Evolutionary conservation across 139 green algal species (phyloP).

Genomic region (Haematococcus lacustris): DNA sequence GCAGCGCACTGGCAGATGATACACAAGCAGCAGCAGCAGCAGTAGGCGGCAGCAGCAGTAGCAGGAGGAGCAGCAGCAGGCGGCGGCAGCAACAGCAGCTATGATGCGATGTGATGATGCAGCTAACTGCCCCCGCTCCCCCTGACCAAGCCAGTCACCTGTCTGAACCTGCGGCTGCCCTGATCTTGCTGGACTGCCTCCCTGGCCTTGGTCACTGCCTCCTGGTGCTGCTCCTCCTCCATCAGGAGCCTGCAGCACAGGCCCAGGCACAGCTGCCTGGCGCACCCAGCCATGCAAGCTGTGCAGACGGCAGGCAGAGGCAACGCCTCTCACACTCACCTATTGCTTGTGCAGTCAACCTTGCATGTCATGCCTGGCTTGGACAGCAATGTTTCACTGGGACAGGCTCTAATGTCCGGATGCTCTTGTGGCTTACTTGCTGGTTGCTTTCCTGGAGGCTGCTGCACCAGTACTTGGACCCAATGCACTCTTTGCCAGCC

Average conservation of each 20-base stretch:
- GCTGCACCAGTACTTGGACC: background rate
- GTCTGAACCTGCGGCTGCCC: slow-evolving; percentile 17
- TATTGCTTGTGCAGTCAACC: background rate
- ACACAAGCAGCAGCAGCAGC: too few species aligned
- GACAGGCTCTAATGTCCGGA: background rate
- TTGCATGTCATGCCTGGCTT: background rate
- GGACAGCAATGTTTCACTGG: background rate
- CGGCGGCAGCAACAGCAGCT: background rate
- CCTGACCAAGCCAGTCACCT: slow-evolving; percentile 14
- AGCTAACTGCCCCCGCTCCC: background rate
- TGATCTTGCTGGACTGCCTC: slow-evolving; percentile 27
- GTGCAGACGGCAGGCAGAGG: background rate
- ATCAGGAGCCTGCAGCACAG: slow-evolving; percentile 23
- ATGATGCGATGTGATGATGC: background rate
- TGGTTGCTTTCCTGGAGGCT: background rate
- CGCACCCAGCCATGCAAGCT: background rate
- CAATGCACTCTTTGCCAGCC: background rate
- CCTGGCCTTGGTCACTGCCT: slow-evolving; percentile 36
- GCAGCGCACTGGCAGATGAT: too few species aligned
- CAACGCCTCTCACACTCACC: background rate
- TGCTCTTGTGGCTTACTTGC: background rate
- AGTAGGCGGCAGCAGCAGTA: background rate
- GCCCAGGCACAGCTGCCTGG: background rate
- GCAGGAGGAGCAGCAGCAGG: background rate
- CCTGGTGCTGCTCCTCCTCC: slow-evolving; percentile 27